Percentiles rank a stretch among this genome's conserved stretches.
phyloP scores from a whole-genome alignment of 345 rosid species.

The Isatis tinctoria region DNA sequence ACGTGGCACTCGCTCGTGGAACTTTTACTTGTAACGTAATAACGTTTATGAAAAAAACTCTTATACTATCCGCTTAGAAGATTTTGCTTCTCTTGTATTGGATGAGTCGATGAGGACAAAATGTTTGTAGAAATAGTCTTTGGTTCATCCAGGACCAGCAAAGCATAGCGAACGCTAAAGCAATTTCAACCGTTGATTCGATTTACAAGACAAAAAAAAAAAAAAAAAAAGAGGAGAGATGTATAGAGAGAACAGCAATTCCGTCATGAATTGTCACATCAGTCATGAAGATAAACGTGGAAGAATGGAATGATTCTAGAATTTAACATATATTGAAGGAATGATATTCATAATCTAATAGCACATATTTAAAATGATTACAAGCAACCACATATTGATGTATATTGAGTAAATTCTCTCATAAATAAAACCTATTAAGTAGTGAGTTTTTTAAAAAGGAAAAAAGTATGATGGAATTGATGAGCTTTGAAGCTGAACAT shows the following conservation, averaged over 20 bases:
- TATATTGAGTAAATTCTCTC: too few relatives aligned
- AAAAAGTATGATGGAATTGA: too few relatives aligned
- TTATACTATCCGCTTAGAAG: neutral
- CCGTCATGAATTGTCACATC: neutral
- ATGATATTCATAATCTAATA: neutral
- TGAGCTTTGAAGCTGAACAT: too few relatives aligned
- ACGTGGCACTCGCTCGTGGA: slow-evolving; percentile 5
- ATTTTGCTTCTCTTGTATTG: neutral
- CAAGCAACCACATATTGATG: too few relatives aligned
- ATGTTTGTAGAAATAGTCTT: neutral
- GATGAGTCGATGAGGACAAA: neutral
- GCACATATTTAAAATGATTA: neutral
- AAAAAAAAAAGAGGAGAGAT: neutral
- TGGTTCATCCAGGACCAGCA: neutral
- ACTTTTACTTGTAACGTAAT: neutral
- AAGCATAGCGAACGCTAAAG: neutral
- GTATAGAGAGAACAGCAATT: neutral
- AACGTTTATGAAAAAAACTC: neutral
- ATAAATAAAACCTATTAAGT: too few relatives aligned
- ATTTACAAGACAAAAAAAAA: neutral
- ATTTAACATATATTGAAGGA: neutral
- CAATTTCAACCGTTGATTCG: neutral
- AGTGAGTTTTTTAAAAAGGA: too few relatives aligned
- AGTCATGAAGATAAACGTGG: neutral
- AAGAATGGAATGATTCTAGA: neutral